Evolutionary conservation across 208 protist species (phyloP), one percentile per base, ranked within the genome.

Genomic region (Acanthamoeba culbertsoni): DNA sequence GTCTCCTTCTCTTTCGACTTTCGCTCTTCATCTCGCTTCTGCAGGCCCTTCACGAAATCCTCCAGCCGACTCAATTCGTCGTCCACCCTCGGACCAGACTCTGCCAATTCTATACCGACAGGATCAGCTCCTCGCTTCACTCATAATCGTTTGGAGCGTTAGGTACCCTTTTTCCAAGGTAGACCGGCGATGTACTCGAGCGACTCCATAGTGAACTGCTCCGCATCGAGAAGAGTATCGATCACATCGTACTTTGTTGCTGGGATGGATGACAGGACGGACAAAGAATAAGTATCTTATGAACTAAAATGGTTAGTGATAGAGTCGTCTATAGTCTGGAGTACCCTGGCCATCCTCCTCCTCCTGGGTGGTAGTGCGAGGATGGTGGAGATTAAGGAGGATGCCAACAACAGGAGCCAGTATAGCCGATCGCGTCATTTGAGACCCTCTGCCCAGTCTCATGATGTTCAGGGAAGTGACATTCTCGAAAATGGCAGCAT

Each of bases 401-500:
- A 93, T 93, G 55, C 88, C 88, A 4, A 71, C 88, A 8, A 93
- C 88, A 6, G 88, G 88, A 5, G 57, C 65, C 45, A 93, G 33
- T 23, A 93, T 93, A 2, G 88, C 59, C 2, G 53, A 45, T 18
- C 59, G n/a, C 6, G 88, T 93, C 18, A 84, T 84, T 28, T 84
- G 73, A 2, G 73, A 12, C 16, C 23, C 55, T 42, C 73, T 42
- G 48, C 73, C 88, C 8, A 93, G 33, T 1, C 68, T 12, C 68
- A 93, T 71, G 57, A 93, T 93, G 88, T 93, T 59, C 26, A 93
- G 48, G 16, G 48, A 62, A 20, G 55, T 84, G 4, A 93, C 68
- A 51, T 35, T 93, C 59, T 93, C 57, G 26, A 93, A 93, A 2
- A 57, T 93, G 26, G 65, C 43, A n/a, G 88, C 48, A 16, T 93